Evolutionary conservation across 2,329 filamentous ascomycete genomes (phyloP), one percentile per base, ranked within the genome.

Genomic region (Pseudogymnoascus sp.): DNA sequence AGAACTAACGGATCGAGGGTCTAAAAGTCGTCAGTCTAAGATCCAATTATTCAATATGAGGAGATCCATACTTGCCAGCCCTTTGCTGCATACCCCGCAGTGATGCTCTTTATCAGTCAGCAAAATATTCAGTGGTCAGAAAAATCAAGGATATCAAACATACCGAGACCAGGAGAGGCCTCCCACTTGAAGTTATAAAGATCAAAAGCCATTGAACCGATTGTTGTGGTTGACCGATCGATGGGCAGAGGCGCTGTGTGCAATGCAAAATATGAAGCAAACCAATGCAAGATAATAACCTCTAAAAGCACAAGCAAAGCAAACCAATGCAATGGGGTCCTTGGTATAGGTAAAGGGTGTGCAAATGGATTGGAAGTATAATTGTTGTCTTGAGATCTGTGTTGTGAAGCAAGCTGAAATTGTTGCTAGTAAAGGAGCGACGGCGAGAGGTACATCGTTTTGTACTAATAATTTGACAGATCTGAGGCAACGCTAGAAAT

Each of bases 81-180:
- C 65, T 65, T 9, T 62, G 26, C 50, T 41, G 24, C 57, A 62
- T 26, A 39, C 47, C 21, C 71, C 71, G 40, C 71, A 72, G 60
- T 72, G 71, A 59, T 72, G 71, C 17, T 71, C 70, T 72, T 26
- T 1, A n/a, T 41, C 35, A 26, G 37, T 70, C 37, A 70, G 62
- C 11, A 62, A 40, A 41, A 29, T 47, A 9, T 33, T 17, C 29
- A 17, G 15, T 57, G 24, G 2, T 13, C 21, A 8, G 17, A 41
- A 11, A 36, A 47, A 29, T 21, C 29, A n/a, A 35, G 8, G 41
- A 40, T 21, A 50, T 21, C 5, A 35, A 41, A 37, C 60, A 31
- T 66, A 71, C 70, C 70, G 59, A 72, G 64, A 9, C 70, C 69
- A 26, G 70, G 70, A 59, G 68, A 69, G 10, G 61, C 66, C 10